Evolutionary conservation across 129 eudicot species (phyloP), one percentile per base, ranked within the genome.

Genomic region (Oenanthe sinensis): DNA sequence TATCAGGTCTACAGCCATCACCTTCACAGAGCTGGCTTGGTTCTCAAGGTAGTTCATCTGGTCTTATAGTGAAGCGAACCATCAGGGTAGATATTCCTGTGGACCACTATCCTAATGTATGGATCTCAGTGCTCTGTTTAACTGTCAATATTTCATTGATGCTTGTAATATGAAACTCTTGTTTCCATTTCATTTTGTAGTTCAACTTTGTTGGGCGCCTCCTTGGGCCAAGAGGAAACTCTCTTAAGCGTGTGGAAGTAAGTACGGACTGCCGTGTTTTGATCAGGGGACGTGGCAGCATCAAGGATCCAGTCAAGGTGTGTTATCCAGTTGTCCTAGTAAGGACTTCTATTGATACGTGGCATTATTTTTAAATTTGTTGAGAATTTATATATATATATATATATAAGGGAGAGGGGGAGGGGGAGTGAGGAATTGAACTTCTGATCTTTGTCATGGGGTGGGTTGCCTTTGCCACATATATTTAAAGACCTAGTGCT

Each of bases 251-350:
- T 80, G 97, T 96, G 26, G 99, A 96, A 90, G 97, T 92, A 75
- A 90, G 82, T 85, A 96, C 97, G 3, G 97, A 92, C 17, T 96
- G 99, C 67, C 99, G 99, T 82, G 96, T 96, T 81, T 87, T 96
- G 68, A 96, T 96, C 30, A 87, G 99, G 81, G 99, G 99, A 24
- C 97, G 97, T 82, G 99, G 99, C 78, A 96, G 99, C 84, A 96
- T 96, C 87, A 96, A 96, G 89, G 99, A 96, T 87, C 99, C 97
- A 77, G 77, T 83, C 33, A 92, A 93, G 96, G 99, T 96, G 81
- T n/a, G 85, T 82, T n/a, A 72, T 68, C 11, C 26, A 17, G 28
- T 72, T 10, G 8, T 67, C 33, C 46, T 60, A 33, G 55, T 63
- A 55, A 9, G 6, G 26, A 8, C 40, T 50, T 2, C 43, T 37